A percentile compares a stretch with the other conserved stretches of the same genome.
phyloP scores from a whole-genome alignment of 345 rosid species.

The Noccaea bulbosa region DNA sequence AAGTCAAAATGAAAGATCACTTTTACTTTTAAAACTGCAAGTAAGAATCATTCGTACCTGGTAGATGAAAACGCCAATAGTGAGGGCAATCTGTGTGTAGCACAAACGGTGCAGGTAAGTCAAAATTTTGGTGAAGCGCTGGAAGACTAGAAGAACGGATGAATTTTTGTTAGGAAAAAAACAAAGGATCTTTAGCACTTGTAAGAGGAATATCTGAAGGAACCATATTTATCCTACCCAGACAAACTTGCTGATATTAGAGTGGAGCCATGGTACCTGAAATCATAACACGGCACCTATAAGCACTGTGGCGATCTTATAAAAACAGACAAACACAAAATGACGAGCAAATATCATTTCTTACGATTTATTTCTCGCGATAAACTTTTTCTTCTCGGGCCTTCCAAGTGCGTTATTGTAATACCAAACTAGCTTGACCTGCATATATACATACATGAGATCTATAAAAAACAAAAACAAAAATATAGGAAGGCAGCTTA shows the following conservation, averaged over 20 bases:
- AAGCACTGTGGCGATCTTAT: constrained; percentile 15
- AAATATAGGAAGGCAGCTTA: constrained; percentile 4
- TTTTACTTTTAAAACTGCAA: neutral
- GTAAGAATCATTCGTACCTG: constrained; percentile 54
- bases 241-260: constrained; percentile 91
- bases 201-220: neutral
- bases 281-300: constrained; percentile 33
- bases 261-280: constrained; percentile 95
- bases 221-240: constrained; percentile 55
- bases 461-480: neutral
- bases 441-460: constrained; percentile 26
- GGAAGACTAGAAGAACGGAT: constrained; percentile 59
- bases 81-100: constrained; percentile 97
- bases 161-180: constrained; percentile 12
- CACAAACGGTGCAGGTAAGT: constrained; percentile 94
- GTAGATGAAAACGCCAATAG: constrained; percentile 94
- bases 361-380: constrained; percentile 76
- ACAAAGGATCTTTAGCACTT: constrained; percentile 14
- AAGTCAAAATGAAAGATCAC: neutral
- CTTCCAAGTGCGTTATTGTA: constrained; percentile 88
- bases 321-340: neutral
- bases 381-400: constrained; percentile 81
- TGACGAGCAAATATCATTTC: neutral
- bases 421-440: constrained; percentile 96
- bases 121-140: constrained; percentile 88